phyloP scores from a whole-genome alignment of 805 yeast species.

The Allodekkera sacchari region DNA sequence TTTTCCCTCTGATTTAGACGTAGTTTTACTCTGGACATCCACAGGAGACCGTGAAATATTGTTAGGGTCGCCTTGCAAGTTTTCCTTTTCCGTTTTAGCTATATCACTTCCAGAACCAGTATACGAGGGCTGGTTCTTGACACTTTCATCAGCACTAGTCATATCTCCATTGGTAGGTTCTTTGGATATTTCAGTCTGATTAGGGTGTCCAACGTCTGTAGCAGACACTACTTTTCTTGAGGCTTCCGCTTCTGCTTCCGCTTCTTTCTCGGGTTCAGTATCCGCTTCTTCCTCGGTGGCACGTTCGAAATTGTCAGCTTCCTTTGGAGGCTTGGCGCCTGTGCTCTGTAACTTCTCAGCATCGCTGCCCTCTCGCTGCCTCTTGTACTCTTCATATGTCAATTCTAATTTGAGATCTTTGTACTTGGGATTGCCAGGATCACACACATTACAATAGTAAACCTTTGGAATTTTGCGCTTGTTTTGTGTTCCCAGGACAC shows the following conservation, averaged over 20 bases:
- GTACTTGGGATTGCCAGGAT: slow-evolving; percentile 26
- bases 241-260: slow-evolving; percentile 4
- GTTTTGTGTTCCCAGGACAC: slow-evolving; percentile 44
- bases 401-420: slow-evolving; percentile 24
- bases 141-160: no score
- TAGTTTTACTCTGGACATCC: no score
- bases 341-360: background rate
- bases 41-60: slow-evolving; percentile 5
- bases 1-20: no score
- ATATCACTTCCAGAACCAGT: background rate
- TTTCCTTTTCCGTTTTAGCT: slow-evolving; percentile 2
- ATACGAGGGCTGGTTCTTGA: no score
- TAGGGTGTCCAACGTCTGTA: no score
- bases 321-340: slow-evolving; percentile 10
- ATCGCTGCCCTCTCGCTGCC: slow-evolving; percentile 1
- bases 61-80: slow-evolving; percentile 5
- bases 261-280: slow-evolving; percentile 6
- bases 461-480: slow-evolving; percentile 32
- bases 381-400: slow-evolving; percentile 21
- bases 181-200: no score
- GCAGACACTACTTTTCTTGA: slow-evolving; percentile 4
- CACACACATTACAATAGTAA: slow-evolving; percentile 51
- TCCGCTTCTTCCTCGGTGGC: slow-evolving; percentile 8
- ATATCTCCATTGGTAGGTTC: no score
- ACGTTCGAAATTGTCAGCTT: slow-evolving; percentile 9